Evolutionary conservation across 768 basidiomycete genomes (phyloP).

Genomic region (Psilocybe tampanensis): DNA sequence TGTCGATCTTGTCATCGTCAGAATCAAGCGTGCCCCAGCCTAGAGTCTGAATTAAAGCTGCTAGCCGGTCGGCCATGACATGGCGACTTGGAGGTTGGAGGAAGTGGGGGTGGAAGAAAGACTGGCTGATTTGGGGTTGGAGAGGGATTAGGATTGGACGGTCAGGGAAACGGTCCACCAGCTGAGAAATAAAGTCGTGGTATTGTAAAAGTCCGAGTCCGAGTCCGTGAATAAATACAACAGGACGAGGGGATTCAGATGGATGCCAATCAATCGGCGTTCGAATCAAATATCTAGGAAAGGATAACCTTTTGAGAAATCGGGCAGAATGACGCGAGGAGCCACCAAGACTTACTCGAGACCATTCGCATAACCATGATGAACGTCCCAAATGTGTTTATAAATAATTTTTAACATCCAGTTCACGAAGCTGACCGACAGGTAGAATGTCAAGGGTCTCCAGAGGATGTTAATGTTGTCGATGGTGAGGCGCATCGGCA

Average conservation of each 20-base stretch:
- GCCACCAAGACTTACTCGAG: slow-evolving; percentile 74
- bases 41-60: slow-evolving; percentile 56
- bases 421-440: slow-evolving; percentile 51
- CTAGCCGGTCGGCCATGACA: slow-evolving; percentile 60
- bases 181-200: slow-evolving; percentile 55
- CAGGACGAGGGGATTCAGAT: slow-evolving; percentile 57
- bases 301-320: no score
- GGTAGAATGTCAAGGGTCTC: slow-evolving; percentile 73
- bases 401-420: slow-evolving; percentile 48
- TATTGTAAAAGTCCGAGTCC: slow-evolving; percentile 84
- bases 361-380: slow-evolving; percentile 52
- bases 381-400: slow-evolving; percentile 40
- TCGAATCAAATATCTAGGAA: slow-evolving; percentile 65
- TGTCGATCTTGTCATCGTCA: slow-evolving; percentile 20
- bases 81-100: slow-evolving; percentile 69
- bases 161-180: slow-evolving; percentile 58
- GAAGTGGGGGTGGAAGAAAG: slow-evolving; percentile 77
- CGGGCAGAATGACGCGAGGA: no score
- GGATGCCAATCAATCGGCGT: slow-evolving; percentile 70
- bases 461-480: slow-evolving; percentile 72
- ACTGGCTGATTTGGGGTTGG: slow-evolving; percentile 87
- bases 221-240: slow-evolving; percentile 88
- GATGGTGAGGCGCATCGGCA: slow-evolving; percentile 71
- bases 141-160: slow-evolving; percentile 76
- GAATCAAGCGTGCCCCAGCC: slow-evolving; percentile 55